phyloP scores from a whole-genome alignment of 2,329 filamentous ascomycete species.

The Pseudopithomyces chartarum region DNA sequence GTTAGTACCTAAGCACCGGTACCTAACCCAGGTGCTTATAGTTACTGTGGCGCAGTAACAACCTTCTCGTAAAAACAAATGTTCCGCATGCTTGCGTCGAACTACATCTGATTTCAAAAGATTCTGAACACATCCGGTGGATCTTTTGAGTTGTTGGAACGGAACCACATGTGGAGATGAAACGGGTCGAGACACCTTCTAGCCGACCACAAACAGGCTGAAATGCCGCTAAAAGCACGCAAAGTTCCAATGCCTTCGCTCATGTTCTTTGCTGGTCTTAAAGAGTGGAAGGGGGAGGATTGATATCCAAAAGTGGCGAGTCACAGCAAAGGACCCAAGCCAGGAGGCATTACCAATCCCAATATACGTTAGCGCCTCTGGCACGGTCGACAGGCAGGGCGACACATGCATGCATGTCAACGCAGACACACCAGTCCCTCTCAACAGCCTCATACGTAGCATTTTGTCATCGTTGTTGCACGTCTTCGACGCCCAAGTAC shows the following conservation, averaged over 20 bases:
- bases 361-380: conserved; percentile 39
- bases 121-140: too few species aligned
- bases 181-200: neutral
- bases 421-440: conserved; percentile 26
- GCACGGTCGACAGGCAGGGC: conserved; percentile 32
- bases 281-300: conserved; percentile 2
- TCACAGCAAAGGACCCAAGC: conserved; percentile 12
- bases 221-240: neutral
- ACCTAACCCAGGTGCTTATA: too few species aligned
- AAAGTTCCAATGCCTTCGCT: neutral
- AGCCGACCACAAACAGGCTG: neutral
- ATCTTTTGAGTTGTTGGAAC: too few species aligned
- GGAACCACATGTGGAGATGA: too few species aligned
- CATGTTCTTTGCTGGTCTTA: neutral
- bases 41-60: too few species aligned
- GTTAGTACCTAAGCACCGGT: too few species aligned
- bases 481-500: conserved; percentile 7
- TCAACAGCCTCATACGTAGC: conserved; percentile 21
- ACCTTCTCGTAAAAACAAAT: neutral
- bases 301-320: conserved; percentile 7
- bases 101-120: too few species aligned
- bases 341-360: conserved; percentile 41
- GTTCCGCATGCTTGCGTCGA: neutral
- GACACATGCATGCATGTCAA: conserved; percentile 31
- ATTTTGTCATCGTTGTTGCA: conserved; percentile 16